Percentiles rank a stretch among this genome's conserved stretches.
phyloP scores from a whole-genome alignment of 108 stramenopile species.

The Skeletonema marinoi region DNA sequence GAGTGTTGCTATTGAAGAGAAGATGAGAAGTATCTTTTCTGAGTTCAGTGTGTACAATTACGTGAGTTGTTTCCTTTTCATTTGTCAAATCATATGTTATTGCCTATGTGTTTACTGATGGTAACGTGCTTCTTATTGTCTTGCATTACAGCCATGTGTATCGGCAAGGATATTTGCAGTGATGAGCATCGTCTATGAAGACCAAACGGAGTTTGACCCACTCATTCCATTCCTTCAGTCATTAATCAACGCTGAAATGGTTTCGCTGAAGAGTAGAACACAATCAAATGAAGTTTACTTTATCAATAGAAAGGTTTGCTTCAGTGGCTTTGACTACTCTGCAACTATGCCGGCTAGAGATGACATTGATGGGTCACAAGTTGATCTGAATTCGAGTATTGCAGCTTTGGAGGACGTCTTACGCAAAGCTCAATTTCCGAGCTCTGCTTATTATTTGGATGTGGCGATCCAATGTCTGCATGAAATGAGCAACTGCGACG shows the following conservation, averaged over 20 bases:
- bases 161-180: slow-evolving; percentile 51
- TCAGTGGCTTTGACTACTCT: slow-evolving; percentile 51
- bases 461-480: slow-evolving; percentile 36
- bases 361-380: slow-evolving; percentile 32
- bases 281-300: slow-evolving; percentile 31
- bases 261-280: slow-evolving; percentile 35
- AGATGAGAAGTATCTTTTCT: slow-evolving; percentile 24
- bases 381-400: slow-evolving; percentile 37
- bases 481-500: slow-evolving; percentile 14
- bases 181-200: slow-evolving; percentile 30
- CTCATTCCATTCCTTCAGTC: slow-evolving; percentile 31
- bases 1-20: slow-evolving; percentile 14
- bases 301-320: slow-evolving; percentile 45
- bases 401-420: slow-evolving; percentile 33
- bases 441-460: slow-evolving; percentile 15
- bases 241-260: slow-evolving; percentile 44
- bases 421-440: slow-evolving; percentile 17
- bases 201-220: slow-evolving; percentile 19
- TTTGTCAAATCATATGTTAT: not conserved
- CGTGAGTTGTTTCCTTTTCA: slow-evolving; percentile 12
- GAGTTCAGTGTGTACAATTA: slow-evolving; percentile 34
- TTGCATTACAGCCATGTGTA: slow-evolving; percentile 36
- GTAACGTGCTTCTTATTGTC: not conserved
- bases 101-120: not conserved
- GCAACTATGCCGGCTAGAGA: slow-evolving; percentile 49